Evolutionary conservation across 129 eudicot species (phyloP), one percentile per base, ranked within the genome.

Genomic region (Gnaphalium uliginosum): DNA sequence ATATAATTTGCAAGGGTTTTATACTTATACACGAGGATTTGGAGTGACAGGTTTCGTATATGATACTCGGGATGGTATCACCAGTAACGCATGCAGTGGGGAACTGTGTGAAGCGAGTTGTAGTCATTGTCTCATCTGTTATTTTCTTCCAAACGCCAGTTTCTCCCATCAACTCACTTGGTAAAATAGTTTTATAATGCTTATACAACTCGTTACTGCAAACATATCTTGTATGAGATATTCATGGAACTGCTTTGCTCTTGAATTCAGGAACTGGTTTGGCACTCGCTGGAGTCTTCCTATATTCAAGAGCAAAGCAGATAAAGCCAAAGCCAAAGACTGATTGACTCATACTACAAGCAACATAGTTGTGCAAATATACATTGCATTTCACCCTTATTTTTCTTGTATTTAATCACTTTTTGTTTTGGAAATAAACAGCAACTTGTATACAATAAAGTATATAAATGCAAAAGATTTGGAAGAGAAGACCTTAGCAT

Each of bases 21-120:
- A 26, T 24, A 23, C 35, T 24, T 19, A 6, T 10, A 30, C 1
- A n/a, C n/a, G n/a, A 73, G 4, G 6, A 30, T 4, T 54, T 68
- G 41, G 33, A 7, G n/a, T 76, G 56, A 64, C 85, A 90, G 98
- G 93, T 94, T 62, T 94, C 98, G 0, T 94, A 90, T 58, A 85
- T 82, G 88, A 94, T 94, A 82, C 73, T 94, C 62, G 81, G 77
- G 54, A 83, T 83, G 93, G 98, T 94, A 25, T 86, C 96, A 21
- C 91, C 98, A 3, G 98, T 94, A 64, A 94, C 97, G 8, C 98
- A 94, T 30, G 87, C 98, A 0, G 98, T 94, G 26, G 98, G 93
- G 69, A 94, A 94, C 79, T 86, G 96, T 72, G 85, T 94, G 81
- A 94, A 94, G 84, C 82, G 98, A 82, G 97, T 94, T 68, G 98